Conservation (phyloP, 257 asterid species). For the Sherardia arvensis region DNA sequence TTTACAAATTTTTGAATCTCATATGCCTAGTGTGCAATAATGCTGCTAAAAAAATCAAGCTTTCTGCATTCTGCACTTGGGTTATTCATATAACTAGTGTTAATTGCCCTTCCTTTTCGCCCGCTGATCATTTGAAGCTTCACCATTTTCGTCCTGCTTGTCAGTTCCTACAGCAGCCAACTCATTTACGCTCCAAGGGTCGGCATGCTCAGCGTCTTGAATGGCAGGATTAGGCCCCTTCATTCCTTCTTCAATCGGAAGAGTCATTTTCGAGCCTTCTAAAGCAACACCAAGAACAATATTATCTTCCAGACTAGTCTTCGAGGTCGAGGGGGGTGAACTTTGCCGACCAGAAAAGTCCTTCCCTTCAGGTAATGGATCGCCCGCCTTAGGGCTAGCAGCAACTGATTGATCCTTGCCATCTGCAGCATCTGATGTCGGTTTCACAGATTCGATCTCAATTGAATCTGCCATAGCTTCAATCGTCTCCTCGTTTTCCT, state of each 20-base stretch:
- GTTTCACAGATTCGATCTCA: slow-evolving; percentile 15
- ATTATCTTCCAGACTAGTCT: slow-evolving; percentile 21
- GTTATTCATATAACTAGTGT: background rate
- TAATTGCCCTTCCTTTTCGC: slow-evolving; percentile 12
- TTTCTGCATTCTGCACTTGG: slow-evolving; percentile 8
- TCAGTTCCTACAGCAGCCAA: slow-evolving; percentile 11
- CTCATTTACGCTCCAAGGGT: slow-evolving; percentile 17
- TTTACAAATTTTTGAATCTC: background rate
- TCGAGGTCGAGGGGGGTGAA: slow-evolving; percentile 13
- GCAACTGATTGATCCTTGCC: slow-evolving; percentile 10
- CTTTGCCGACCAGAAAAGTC: slow-evolving; percentile 7
- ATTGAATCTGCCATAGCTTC: slow-evolving; percentile 4
- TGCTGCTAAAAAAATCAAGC: slow-evolving; percentile 9
- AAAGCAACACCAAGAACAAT: slow-evolving; percentile 30
- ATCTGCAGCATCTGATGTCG: slow-evolving; percentile 8
- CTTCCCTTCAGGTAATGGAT: background rate
- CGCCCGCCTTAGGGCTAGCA: background rate
- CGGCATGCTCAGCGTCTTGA: slow-evolving; percentile 23
- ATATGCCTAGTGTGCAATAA: slow-evolving; percentile 1
- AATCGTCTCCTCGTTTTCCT: slow-evolving; percentile 18
- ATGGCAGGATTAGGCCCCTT: slow-evolving; percentile 7
- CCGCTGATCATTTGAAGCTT: slow-evolving; percentile 21
- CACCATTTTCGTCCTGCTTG: slow-evolving; percentile 21
- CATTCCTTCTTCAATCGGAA: slow-evolving; percentile 28
- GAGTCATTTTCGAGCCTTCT: slow-evolving; percentile 29